These are phyloP conservation scores for Curvularia sp. DNA, from an alignment of 2,329 filamentous ascomycete genomes.

Conservation along the genomic window DNA sequence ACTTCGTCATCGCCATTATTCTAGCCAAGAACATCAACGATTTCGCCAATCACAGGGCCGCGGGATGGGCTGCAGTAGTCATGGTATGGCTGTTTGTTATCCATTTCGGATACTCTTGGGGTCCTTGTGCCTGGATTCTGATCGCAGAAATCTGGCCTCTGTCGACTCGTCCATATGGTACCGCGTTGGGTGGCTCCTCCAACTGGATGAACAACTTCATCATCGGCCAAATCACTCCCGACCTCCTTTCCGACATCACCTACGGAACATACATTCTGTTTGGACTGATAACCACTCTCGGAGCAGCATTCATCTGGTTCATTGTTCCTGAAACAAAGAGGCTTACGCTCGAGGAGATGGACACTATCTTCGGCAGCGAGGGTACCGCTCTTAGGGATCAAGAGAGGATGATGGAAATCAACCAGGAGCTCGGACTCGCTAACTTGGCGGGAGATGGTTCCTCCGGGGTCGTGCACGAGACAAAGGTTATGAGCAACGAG, in stretches of 20 bases:
- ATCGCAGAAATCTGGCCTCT: constrained; percentile 78
- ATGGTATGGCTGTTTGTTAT: constrained; percentile 80
- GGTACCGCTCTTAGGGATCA: constrained; percentile 71
- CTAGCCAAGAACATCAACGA: constrained; percentile 67
- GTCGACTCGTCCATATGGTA: constrained; percentile 71
- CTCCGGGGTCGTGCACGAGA: constrained; percentile 14
- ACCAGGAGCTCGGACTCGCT: constrained; percentile 71
- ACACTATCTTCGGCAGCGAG: constrained; percentile 71
- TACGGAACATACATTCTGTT: constrained; percentile 79
- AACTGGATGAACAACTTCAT: constrained; percentile 64
- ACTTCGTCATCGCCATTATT: constrained; percentile 75
- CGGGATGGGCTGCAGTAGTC: constrained; percentile 72
- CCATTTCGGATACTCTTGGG: constrained; percentile 79
- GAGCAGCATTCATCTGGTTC: constrained; percentile 63
- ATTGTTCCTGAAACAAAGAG: constrained; percentile 63
- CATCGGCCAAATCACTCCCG: constrained; percentile 73
- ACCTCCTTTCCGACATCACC: constrained; percentile 68
- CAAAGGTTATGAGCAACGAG: constrained; percentile 21
- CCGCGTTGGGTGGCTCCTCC: constrained; percentile 66
- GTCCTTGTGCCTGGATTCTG: constrained; percentile 76
- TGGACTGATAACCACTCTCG: constrained; percentile 68
- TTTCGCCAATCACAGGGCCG: constrained; percentile 63
- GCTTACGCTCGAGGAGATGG: constrained; percentile 64
- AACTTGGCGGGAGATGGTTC: constrained; percentile 25
- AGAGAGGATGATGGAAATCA: constrained; percentile 75